Conservation (phyloP, 2,329 filamentous ascomycete species). For the Ilyonectria robusta region DNA sequence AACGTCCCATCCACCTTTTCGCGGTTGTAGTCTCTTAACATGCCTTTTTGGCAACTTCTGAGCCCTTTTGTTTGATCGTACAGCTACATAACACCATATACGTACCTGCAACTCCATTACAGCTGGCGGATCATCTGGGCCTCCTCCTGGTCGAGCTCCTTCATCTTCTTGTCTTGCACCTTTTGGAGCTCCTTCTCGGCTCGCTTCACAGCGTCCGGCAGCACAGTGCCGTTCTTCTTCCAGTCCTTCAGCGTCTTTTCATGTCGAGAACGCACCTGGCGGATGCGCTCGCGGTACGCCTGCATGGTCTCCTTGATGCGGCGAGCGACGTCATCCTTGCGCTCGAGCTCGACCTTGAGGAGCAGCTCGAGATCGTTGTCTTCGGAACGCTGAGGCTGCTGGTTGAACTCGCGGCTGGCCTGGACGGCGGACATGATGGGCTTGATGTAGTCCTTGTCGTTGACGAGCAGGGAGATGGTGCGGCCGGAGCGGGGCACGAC, state of each 20-base stretch:
- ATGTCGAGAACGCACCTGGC: constrained; percentile 62
- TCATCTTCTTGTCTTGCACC: constrained; percentile 68
- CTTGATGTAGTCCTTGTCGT: constrained; percentile 63
- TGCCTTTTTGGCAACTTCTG: not conserved
- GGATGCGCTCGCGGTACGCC: constrained; percentile 65
- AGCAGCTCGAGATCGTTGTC: constrained; percentile 73
- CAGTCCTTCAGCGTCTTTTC: constrained; percentile 66
- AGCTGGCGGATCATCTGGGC: constrained; percentile 62
- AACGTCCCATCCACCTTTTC: constrained; percentile 40
- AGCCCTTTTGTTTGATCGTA: constrained; percentile 1
- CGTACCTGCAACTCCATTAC: constrained; percentile 42
- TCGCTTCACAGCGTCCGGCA: constrained; percentile 64
- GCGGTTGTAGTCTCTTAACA: not conserved
- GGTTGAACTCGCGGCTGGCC: constrained; percentile 68
- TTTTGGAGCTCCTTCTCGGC: constrained; percentile 64
- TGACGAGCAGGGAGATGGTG: constrained; percentile 58
- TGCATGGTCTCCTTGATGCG: constrained; percentile 63
- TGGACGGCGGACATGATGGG: constrained; percentile 70
- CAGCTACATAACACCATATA: constrained; percentile 3
- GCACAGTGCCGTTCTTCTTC: constrained; percentile 60
- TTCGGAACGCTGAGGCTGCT: constrained; percentile 70
- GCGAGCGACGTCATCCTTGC: constrained; percentile 61
- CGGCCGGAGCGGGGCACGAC: constrained; percentile 63
- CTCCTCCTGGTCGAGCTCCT: constrained; percentile 65
- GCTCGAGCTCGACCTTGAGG: constrained; percentile 67